A percentile compares a stretch with the other conserved stretches of the same genome.
Conservation (phyloP, 306 rosid species). For the Cicer pinnatifidum region DNA sequence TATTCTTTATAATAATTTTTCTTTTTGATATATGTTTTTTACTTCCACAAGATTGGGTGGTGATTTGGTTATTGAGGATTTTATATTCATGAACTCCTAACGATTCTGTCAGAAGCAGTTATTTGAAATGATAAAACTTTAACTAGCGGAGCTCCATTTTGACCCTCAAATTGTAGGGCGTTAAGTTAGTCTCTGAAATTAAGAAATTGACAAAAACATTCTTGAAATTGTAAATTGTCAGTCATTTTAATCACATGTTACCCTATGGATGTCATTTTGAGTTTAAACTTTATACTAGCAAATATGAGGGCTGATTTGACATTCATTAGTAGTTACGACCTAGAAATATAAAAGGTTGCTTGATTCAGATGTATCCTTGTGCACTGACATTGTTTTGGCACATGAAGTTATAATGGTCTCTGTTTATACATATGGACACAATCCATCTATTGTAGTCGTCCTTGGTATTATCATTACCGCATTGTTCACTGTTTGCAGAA, state of each 20-base stretch:
- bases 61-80: conserved; percentile 16
- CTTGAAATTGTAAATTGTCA: neutral
- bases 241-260: conserved; percentile 2
- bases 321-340: neutral
- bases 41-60: neutral
- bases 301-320: neutral
- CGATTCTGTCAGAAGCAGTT: conserved; percentile 21
- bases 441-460: conserved; percentile 24
- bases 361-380: conserved; percentile 16
- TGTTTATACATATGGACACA: conserved; percentile 9
- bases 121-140: conserved; percentile 14
- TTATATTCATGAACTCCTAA: conserved; percentile 1
- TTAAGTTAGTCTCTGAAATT: neutral
- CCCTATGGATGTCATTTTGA: neutral
- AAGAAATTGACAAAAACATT: neutral
- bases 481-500: neutral
- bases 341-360: conserved; percentile 10
- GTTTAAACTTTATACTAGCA: neutral
- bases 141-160: neutral
- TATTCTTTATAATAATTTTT: neutral
- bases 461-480: conserved; percentile 22
- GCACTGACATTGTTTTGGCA: conserved; percentile 20
- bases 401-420: conserved; percentile 27
- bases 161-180: neutral
- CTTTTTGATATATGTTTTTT: neutral